Base-by-base conservation (phyloP, 2,329 filamentous ascomycete genomes). In the Ciborinia camelliae region DNA sequence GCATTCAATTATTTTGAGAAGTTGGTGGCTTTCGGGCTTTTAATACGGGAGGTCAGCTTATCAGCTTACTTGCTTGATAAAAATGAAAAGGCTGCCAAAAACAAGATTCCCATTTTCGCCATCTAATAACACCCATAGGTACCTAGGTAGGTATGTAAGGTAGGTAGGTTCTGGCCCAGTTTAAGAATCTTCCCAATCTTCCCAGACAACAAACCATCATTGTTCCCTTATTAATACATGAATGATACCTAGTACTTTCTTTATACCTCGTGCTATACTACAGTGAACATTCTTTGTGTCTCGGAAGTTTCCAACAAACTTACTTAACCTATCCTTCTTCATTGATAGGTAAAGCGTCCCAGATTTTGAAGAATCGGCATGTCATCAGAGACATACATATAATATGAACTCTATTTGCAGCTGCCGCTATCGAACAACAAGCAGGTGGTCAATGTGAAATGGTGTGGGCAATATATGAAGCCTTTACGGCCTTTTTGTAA, bases 381-480 rank as follows among this genome's bases (percentile, higher is more conserved):
- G 47, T 26, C 20, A 58, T 47, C 41, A 58, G 39, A 58, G 54
- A 58, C 54, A 58, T 23, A 43, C 2, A 26, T 15, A 23, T 12
- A 26, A 26, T 47, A 47, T 10, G 15, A 10, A 39, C 3, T 32
- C 12, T 23, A 26, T 54, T 39, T 54, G 51, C 51, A 54, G 35
- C 12, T 39, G 35, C 51, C 51, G 30, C 37, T 43, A 43, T 57
- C 43, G 53, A 26, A 43, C 26, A 15, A n/a, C 39, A 18, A 35
- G 54, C 54, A 58, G 54, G 20, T 58, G 54, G 54, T 47, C 41
- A 58, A 35, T 32, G 39, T 45, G 7, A 30, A 32, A 6, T 45
- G 54, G 39, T 32, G 26, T 57, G 39, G 39, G 26, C 28, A 28
- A 45, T 45, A 32, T 45, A 18, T 41, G 23, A 15, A 26, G 14